A percentile compares a stretch with the other conserved stretches of the same genome.
These are phyloP conservation scores for Pseudocercospora vitis DNA, from an alignment of 2,329 filamentous ascomycete species.

Conservation along the genomic window DNA sequence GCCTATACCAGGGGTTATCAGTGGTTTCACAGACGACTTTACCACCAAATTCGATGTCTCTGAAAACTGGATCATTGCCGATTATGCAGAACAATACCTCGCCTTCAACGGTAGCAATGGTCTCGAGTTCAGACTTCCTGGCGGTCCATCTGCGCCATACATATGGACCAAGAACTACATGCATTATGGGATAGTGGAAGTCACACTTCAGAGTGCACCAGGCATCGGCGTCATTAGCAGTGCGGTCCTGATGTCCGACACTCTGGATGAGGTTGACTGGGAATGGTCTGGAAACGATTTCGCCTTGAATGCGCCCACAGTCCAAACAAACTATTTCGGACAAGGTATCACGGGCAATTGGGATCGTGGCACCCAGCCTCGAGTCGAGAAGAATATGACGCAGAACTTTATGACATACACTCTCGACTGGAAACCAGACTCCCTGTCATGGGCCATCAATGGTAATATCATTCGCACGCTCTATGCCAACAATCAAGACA, in stretches of 20 bases:
- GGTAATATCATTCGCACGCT: constrained; percentile 50
- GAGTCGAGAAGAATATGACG: constrained; percentile 42
- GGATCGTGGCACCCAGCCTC: constrained; percentile 47
- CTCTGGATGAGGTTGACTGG: constrained; percentile 57
- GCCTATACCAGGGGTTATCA: constrained; percentile 5
- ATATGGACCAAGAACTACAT: constrained; percentile 35
- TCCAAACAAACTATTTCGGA: constrained; percentile 56
- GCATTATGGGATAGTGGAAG: constrained; percentile 39
- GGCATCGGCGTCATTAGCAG: constrained; percentile 20
- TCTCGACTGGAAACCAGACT: constrained; percentile 65
- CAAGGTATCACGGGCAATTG: constrained; percentile 56
- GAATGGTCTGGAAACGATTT: constrained; percentile 42
- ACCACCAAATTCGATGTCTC: background rate
- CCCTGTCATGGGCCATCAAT: constrained; percentile 65
- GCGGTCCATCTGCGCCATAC: constrained; percentile 5
- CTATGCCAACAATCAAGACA: constrained; percentile 12
- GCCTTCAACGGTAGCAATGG: constrained; percentile 4
- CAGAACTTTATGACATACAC: constrained; percentile 66
- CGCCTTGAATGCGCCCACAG: constrained; percentile 26
- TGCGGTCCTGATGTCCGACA: constrained; percentile 27
- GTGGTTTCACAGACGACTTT: constrained; percentile 3
- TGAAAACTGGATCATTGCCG: constrained; percentile 3
- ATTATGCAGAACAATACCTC: constrained; percentile 8
- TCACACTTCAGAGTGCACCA: constrained; percentile 13
- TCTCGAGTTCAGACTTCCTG: constrained; percentile 5